Evolutionary conservation across 768 basidiomycete species (phyloP).

Genomic region (Russula sp.): DNA sequence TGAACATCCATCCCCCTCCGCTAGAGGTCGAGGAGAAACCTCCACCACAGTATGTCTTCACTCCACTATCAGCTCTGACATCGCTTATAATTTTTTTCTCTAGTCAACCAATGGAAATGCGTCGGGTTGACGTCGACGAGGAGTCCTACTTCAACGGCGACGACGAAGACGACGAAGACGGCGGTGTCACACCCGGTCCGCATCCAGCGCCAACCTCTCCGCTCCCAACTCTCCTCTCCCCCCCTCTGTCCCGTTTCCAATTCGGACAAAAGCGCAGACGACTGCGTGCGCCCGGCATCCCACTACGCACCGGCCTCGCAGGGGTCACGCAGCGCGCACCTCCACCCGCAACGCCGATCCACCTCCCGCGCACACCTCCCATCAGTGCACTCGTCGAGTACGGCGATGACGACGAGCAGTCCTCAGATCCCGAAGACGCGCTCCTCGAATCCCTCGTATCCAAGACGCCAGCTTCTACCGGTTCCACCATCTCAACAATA

Average conservation of each 20-base stretch:
- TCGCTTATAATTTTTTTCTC: not conserved
- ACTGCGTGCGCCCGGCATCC: slow-evolving; percentile 45
- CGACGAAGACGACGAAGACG: slow-evolving; percentile 66
- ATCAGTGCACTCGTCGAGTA: slow-evolving; percentile 72
- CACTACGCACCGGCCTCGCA: slow-evolving; percentile 22
- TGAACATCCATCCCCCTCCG: slow-evolving; percentile 78
- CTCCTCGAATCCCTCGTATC: slow-evolving; percentile 54
- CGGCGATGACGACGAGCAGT: slow-evolving; percentile 68
- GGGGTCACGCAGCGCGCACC: slow-evolving; percentile 47
- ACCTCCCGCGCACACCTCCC: slow-evolving; percentile 48
- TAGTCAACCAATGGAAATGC: slow-evolving; percentile 37
- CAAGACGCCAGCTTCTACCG: slow-evolving; percentile 35
- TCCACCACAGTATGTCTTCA: slow-evolving; percentile 38
- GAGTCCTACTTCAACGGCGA: slow-evolving; percentile 92
- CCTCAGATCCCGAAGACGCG: slow-evolving; percentile 50
- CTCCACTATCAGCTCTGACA: not conserved
- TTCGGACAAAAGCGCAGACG: slow-evolving; percentile 34
- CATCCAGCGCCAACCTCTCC: slow-evolving; percentile 18
- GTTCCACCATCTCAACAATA: not conserved
- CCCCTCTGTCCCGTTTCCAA: slow-evolving; percentile 30
- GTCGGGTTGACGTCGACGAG: slow-evolving; percentile 68
- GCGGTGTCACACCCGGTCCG: slow-evolving; percentile 35
- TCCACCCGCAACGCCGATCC: slow-evolving; percentile 30
- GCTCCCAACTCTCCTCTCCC: slow-evolving; percentile 32
- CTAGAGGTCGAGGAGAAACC: slow-evolving; percentile 50